Conservation (phyloP, 176 grass and related monocot species). For the Guadua angustifolia region DNA sequence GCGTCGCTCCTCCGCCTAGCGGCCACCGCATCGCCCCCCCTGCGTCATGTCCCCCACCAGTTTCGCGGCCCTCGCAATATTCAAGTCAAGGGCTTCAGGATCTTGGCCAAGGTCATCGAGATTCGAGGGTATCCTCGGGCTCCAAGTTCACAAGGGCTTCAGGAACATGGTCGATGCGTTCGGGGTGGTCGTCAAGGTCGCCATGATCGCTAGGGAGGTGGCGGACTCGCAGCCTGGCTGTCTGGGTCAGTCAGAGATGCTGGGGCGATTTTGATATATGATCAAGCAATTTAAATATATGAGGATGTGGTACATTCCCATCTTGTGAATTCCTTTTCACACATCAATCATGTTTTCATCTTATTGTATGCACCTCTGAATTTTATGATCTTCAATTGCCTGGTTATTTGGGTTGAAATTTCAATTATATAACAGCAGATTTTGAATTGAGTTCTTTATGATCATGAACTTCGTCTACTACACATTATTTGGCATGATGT, state of each 20-base stretch:
- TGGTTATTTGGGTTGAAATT: too few species aligned
- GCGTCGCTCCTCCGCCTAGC: conserved; percentile 67
- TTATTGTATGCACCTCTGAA: too few species aligned
- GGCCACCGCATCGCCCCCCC: conserved; percentile 11
- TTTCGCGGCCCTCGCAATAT: conserved; percentile 51
- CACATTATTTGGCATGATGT: conserved; percentile 81
- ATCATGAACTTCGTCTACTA: conserved; percentile 74
- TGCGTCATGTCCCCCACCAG: conserved; percentile 41
- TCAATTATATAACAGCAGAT: too few species aligned
- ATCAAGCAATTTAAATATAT: too few species aligned
- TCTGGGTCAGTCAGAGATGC: conserved; percentile 49
- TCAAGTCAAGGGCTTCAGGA: conserved; percentile 84
- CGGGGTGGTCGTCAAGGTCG: conserved; percentile 74
- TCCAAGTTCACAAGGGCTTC: conserved; percentile 81
- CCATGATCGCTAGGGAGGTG: conserved; percentile 63
- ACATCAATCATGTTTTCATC: too few species aligned
- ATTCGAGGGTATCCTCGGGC: conserved; percentile 81
- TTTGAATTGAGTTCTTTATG: conserved; percentile 63
- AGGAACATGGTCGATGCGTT: conserved; percentile 65
- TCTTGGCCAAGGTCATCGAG: conserved; percentile 71
- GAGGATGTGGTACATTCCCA: too few species aligned
- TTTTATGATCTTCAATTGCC: too few species aligned
- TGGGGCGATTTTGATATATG: too few species aligned
- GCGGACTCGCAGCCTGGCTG: too few species aligned
- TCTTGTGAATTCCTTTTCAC: too few species aligned